Evolutionary conservation across 805 yeast genomes (phyloP), one percentile per base, ranked within the genome.

Genomic region (Saturnispora gosingensis): DNA sequence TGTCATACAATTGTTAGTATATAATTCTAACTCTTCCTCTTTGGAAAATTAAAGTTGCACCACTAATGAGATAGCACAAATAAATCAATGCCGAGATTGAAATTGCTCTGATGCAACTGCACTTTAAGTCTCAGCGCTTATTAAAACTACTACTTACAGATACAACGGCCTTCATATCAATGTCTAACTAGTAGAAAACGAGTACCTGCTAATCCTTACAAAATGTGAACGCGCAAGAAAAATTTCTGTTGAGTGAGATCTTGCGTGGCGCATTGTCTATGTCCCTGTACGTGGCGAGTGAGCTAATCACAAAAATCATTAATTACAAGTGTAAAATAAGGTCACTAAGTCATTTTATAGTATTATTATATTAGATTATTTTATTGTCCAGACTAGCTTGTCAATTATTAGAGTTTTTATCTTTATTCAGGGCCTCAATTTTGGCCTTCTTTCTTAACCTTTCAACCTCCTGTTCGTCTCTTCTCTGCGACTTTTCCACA

Each of bases 401-500:
- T 38, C 25, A 38, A 20, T 38, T 38, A 38, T 38, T 38, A 38
- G 20, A 8, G 22, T 20, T 10, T 45, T 45, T 45, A 20, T 32
- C 39, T 16, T 45, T 45, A 20, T 18, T 16, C 18, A 11, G 10
- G 20, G 48, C 48, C 22, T 49, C 52, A 5, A 30, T 44, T 16
- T 44, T 65, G 3, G 81, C 80, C 58, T 73, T 72, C 57, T 74
- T 74, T 55, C 74, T 74, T 50, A 81, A 68, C 51, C 64, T 64
- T 59, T 79, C 83, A 50, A 81, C 69, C 53, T 80, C 78, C 53
- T 76, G 78, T 24, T 71, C 67, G 50, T 77, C 79, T 49, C 76
- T 66, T 56, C 76, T 74, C 51, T 78, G 81, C 50, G 85, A 84
- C 61, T 88, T 85, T 67, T 88, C 91, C 44, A 85, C 83, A 24